These are phyloP conservation scores for Rhynchospora tenuis DNA, from an alignment of 176 grass and related monocot species.

Conservation along the genomic window DNA sequence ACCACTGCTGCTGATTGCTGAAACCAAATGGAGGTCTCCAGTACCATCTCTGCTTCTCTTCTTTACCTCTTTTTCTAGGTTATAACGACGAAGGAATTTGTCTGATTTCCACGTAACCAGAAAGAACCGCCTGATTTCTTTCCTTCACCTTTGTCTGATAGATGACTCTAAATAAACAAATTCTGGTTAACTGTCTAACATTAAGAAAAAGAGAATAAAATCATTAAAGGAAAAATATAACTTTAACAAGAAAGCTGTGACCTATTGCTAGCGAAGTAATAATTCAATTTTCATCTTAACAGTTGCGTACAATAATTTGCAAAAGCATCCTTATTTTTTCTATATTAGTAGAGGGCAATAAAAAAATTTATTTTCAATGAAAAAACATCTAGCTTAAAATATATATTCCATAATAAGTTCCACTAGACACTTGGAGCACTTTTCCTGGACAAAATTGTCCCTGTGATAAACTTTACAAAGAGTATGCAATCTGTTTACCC, in stretches of 20 bases:
- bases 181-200: conserved; percentile 12
- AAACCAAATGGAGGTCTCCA: not conserved
- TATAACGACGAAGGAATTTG: conserved; percentile 71
- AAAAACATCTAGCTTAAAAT: not conserved
- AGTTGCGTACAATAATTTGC: too few relatives aligned
- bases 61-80: conserved; percentile 19
- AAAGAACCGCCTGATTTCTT: conserved; percentile 63
- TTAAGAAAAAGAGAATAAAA: not conserved
- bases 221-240: not conserved
- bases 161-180: conserved; percentile 45
- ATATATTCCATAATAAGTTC: not conserved
- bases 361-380: not conserved
- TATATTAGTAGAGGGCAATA: not conserved
- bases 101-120: conserved; percentile 67
- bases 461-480: not conserved
- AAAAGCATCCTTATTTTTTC: too few relatives aligned
- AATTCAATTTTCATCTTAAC: not conserved
- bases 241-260: not conserved
- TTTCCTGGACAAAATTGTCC: not conserved
- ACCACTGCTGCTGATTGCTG: not conserved
- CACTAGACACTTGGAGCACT: not conserved
- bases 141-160: conserved; percentile 80
- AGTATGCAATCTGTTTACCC: not conserved
- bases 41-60: not conserved
- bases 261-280: not conserved